These are phyloP conservation scores for Elaeis guineensis DNA, from an alignment of 176 grass and related monocot species.

Conservation along the genomic window DNA sequence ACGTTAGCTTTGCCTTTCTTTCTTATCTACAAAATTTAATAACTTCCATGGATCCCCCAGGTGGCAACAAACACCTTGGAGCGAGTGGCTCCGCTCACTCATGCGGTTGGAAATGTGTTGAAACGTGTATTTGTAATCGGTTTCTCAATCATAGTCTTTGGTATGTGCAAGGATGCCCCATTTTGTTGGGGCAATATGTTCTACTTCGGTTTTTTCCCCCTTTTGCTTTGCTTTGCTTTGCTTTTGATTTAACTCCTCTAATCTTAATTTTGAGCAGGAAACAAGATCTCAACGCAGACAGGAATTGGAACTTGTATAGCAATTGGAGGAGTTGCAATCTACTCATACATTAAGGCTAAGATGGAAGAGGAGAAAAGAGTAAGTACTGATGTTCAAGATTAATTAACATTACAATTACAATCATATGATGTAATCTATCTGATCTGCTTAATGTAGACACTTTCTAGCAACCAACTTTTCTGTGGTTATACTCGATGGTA, in stretches of 20 bases:
- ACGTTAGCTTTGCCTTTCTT: no score
- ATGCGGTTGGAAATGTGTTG: conserved; percentile 97
- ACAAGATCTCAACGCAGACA: conserved; percentile 88
- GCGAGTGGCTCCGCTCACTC: conserved; percentile 87
- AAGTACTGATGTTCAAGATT: conserved; percentile 13
- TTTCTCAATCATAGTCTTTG: conserved; percentile 84
- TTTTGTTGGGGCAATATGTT: conserved; percentile 11
- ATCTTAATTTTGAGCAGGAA: conserved; percentile 59
- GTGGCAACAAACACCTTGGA: conserved; percentile 96
- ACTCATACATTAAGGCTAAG: conserved; percentile 96
- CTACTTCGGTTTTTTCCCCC: neutral
- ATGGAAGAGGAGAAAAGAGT: conserved; percentile 98
- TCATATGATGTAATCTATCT: no score
- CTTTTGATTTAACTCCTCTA: neutral
- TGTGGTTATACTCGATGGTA: no score
- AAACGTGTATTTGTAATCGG: conserved; percentile 99
- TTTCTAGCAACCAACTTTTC: no score
- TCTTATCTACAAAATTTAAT: no score
- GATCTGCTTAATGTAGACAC: no score
- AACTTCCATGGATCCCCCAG: conserved; percentile 23
- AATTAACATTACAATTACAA: no score
- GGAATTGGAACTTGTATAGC: conserved; percentile 84
- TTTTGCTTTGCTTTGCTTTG: neutral
- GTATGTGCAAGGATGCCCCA: conserved; percentile 23
- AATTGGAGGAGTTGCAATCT: conserved; percentile 81